Base-by-base conservation (phyloP, 2,329 filamentous ascomycete species). In the Botryotinia calthae region DNA sequence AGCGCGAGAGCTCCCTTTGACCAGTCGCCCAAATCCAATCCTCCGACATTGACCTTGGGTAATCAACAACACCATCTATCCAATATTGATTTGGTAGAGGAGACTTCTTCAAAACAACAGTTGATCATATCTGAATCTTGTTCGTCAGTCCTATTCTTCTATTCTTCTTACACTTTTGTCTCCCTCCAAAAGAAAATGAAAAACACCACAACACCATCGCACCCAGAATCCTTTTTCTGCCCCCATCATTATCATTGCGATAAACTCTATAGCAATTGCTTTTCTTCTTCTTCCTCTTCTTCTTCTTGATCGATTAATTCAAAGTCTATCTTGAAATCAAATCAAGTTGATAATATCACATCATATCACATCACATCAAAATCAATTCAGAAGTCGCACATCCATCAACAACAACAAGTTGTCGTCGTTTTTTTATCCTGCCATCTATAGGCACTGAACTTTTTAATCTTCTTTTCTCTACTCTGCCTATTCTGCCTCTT, bases 121-220 rank as follows among this genome's bases (percentile, higher is more conserved):
- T 54, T 58, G 51, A 51, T 68, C 73, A 70, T 62, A 70, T 46
- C 67, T 71, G 44, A 77, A 79, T 78, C 77, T 77, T 79, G 80
- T 81, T 81, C 78, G 80, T 81, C 77, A 70, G 78, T 77, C 75
- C 79, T 75, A 68, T 76, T 63, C 71, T 76, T 76, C 42, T 72
- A 34, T 58, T 58, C 56, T 64, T 56, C 46, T 54, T 70, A 56
- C 34, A 78, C 73, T 69, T 70, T 73, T 18, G 51, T 56, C 68
- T 74, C 78, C 78, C 78, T 76, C 40, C n/a, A 42, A 61, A 54
- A 34, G 31, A 51, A 56, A 68, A 22, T 18, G n/a, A 56, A 16
- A 51, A 56, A 28, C n/a, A 56, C 51, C 16, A 28, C 51, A 28
- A 28, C 51, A 56, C 25, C 37, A 18, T 62, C 67, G 63, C 31